Evolutionary conservation across 2,329 filamentous ascomycete species (phyloP), one percentile per base, ranked within the genome.

Genomic region (Penicillium sp.): DNA sequence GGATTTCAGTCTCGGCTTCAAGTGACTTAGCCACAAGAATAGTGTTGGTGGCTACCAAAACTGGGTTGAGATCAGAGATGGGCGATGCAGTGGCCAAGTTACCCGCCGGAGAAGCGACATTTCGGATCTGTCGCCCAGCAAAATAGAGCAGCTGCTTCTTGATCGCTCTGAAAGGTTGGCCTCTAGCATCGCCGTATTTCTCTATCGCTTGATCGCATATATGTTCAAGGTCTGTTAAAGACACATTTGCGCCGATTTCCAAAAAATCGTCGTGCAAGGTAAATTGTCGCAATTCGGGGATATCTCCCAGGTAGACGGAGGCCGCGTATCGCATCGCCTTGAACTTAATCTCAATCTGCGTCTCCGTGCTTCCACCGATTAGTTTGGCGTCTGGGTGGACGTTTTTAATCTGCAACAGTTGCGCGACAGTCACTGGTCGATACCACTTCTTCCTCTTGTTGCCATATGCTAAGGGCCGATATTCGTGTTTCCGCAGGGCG

Each of bases 301-400:
- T 96, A 67, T 99, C 94, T 11, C 93, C 92, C 10, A 97, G 89
- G 63, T 88, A 97, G 0, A 99, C 89, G 0, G 92, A 97, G 1
- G 90, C 86, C 4, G 88, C 88, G 70, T 97, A 97, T 65, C 91
- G 84, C 80, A 96, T 84, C 1, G 88, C 91, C 77, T 97, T 97
- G 83, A 99, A 97, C 75, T 96, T 97, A 77, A 95, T 89, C 75
- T 99, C 94, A 58, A 99, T 97, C 74, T 97, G 94, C 0, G 93
- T 97, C 74, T 99, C 94, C 2, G 92, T 96, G 71, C 91, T 96
- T 58, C 94, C 94, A 47, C 91, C 93, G 58, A 99, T 96, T 58
- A 99, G 86, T 74, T 97, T 99, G 5, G 93, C 91, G 26, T 87
- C 85, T 0, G 93, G 93, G 63, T 91, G 88, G 0, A 84, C 86